Evolutionary conservation across 2,329 filamentous ascomycete genomes (phyloP), one percentile per base, ranked within the genome.

Genomic region (Apiospora rasikravindrae): DNA sequence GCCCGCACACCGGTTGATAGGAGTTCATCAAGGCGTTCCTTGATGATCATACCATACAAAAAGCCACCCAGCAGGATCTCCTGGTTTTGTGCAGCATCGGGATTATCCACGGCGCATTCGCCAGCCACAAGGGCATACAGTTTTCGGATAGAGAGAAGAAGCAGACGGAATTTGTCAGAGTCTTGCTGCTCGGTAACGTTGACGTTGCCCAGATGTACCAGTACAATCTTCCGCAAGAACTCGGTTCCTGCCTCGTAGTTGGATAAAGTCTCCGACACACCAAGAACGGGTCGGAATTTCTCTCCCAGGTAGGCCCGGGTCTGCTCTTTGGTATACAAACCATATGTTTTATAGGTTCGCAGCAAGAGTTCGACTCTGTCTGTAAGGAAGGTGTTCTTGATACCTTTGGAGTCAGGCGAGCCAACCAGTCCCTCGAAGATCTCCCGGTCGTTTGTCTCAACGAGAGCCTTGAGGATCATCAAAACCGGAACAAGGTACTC

Each of bases 91-190:
- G 98, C 92, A 14, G 96, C 94, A 88, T 99, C 96, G 1, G 96
- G 96, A 79, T 99, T 98, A 85, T 99, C 96, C 5, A 95, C 91
- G 5, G 94, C 89, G 81, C 96, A 98, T 75, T 98, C 96, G 71
- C 96, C 95, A 73, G 95, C 95, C 11, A 96, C 96, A 68, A 99
- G 87, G 19, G 95, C 90, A 80, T 99, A 99, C 44, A 99, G 89
- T 83, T 99, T 99, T 75, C 96, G 89, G 78, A 95, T 93, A 95
- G 98, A 98, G 84, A 98, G 97, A 61, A 98, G 86, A 64, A 98
- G 86, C 89, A 98, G 91, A 77, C 93, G 92, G 85, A 97, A 98
- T 83, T 99, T 99, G 86, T 98, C 95, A 64, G 88, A 88, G 78
- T 98, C 92, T 82, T 98, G 93, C 71, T 90, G 87, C 74, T 95